phyloP scores from a whole-genome alignment of 495 filamentous ascomycete genomes.

The Penicillium maclennaniae region DNA sequence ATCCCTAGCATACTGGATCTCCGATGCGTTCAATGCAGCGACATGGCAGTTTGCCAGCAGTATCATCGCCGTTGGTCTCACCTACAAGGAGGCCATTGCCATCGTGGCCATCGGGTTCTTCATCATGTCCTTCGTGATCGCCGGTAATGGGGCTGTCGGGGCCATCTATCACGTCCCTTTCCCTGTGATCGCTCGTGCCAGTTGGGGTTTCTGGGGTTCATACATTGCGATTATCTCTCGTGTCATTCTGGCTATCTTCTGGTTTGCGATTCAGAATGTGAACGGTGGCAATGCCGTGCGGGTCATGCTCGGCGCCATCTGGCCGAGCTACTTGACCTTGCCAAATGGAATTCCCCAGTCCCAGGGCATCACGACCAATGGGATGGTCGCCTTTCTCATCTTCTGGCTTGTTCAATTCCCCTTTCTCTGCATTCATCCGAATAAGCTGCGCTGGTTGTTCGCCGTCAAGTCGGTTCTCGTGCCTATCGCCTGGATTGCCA shows the following conservation, averaged over 20 bases:
- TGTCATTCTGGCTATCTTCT: conserved; percentile 66
- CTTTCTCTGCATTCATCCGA: conserved; percentile 45
- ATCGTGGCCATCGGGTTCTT: conserved; percentile 60
- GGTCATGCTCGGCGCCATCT: conserved; percentile 67
- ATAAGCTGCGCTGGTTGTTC: conserved; percentile 45
- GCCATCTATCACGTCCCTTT: conserved; percentile 63
- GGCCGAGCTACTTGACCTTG: conserved; percentile 56
- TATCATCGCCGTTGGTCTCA: conserved; percentile 60
- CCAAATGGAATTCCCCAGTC: conserved; percentile 51
- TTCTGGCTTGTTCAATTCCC: conserved; percentile 49
- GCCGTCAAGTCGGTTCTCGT: conserved; percentile 43
- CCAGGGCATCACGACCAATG: conserved; percentile 61
- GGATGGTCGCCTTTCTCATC: conserved; percentile 61
- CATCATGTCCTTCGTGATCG: conserved; percentile 59
- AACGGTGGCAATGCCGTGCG: conserved; percentile 63
- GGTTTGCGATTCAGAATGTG: conserved; percentile 67
- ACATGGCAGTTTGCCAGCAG: conserved; percentile 61
- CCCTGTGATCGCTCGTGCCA: conserved; percentile 61
- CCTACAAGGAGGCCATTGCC: conserved; percentile 56
- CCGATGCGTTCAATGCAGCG: conserved; percentile 57
- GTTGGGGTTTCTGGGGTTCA: conserved; percentile 66
- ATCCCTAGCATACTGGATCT: conserved; percentile 57
- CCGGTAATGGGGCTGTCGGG: conserved; percentile 60
- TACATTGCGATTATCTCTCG: conserved; percentile 66
- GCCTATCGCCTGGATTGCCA: conserved; percentile 44